Base-by-base conservation (phyloP, 2,329 filamentous ascomycete genomes). In the Beauveria sp. region DNA sequence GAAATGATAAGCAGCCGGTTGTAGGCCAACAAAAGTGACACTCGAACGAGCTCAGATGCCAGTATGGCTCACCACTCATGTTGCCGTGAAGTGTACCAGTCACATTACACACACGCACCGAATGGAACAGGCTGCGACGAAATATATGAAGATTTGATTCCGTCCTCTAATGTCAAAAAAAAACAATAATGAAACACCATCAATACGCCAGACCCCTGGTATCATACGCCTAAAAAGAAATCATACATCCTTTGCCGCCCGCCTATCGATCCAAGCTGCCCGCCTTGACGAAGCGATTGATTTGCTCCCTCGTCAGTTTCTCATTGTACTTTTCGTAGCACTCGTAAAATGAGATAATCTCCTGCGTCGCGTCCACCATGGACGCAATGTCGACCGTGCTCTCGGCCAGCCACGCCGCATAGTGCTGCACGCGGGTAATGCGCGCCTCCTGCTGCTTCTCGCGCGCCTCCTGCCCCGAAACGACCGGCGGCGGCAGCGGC, bases 311-410 rank as follows among this genome's bases (percentile, higher is more conserved):
- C 2, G 81, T 83, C 45, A 80, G 74, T 68, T 85, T 85, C 59
- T 86, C 83, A 64, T 84, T 84, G 66, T 84, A 85, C 66, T 83
- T 78, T 69, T 86, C 83, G 56, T 83, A 78, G 63, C 78, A 83
- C 70, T 96, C 90, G 71, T 96, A 96, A 65, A 96, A 84, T 3
- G 90, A 93, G 58, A 97, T 90, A 64, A 96, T 83, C 75, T 96
- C 93, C 74, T 97, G 93, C 0, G 90, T 93, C 69, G 89, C 91
- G 73, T 96, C 91, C 56, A 96, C 88, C 73, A 96, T 87, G 38
- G 86, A 88, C 66, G 90, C 86, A 69, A 96, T 89, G 68, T 96
- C 90, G 49, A 96, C 85, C 61, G 86, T 88, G 68, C 90, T 95
- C 70, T 96, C 91, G 1, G 92, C 89, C 61, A 96, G 79, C 88